Base-by-base conservation (phyloP, 352 stramenopile genomes). In the Peronospora farinosa region DNA sequence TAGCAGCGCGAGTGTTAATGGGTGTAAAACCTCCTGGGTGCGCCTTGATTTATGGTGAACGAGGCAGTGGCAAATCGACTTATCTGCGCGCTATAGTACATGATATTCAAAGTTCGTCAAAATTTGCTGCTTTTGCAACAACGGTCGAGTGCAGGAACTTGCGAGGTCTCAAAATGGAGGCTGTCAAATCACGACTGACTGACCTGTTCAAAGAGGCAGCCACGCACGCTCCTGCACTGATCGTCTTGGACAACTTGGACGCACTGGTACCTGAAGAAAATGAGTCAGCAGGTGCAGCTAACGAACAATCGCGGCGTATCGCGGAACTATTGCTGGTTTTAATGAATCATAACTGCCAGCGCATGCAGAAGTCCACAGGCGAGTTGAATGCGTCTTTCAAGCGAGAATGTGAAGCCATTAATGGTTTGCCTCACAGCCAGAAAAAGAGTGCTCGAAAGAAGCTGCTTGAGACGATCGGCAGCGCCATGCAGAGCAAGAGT, bases 231-330 rank as follows among this genome's bases (percentile, higher is more conserved):
- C 84, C 86, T 9, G 61, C 76, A 11, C 25, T 94, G 2, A 58
- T 96, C 31, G 50, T 86, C 1, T 45, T 96, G 27, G 86, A 96
- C 52, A 90, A 96, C 39, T 41, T 96, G 40, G 84, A 96, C 44
- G 78, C 81, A 15, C 47, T 96, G 12, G 65, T 87, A 5, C 86
- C 84, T 8, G 70, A 84, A 52, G 84, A 95, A 66, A 65, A 84
- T 15, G 85, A 95, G 21, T 74, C 80, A 11, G 66, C 58, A 21
- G 77, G 78, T 15, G 60, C 71, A 11, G 76, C 70, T 5, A 95
- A 94, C 39, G 84, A 92, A n/a, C 85, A 95, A 65, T 78, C 85
- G 7, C 73, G 80, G 12, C 82, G 83, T n/a, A 84, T 95, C 5
- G 85, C 83, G 0, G 84, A 94, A 41, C 67, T 84, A 31, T 33